Percentiles rank a stretch among this genome's conserved stretches.
phyloP scores from a whole-genome alignment of 768 basidiomycete species.

The Rhodosporidiobolus odoratus region DNA sequence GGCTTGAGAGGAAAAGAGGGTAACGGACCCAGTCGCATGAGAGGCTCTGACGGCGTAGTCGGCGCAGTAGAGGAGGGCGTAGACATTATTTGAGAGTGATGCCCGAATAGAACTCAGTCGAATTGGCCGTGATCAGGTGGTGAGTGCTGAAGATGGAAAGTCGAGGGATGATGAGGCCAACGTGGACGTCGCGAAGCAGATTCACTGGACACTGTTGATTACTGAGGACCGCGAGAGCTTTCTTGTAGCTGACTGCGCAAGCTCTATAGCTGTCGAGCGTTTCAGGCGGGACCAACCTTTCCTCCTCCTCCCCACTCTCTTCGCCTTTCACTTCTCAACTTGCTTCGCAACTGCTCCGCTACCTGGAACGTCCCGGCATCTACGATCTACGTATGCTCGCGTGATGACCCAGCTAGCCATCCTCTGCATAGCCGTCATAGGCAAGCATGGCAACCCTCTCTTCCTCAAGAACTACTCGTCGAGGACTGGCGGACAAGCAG shows the following conservation, averaged over 20 bases:
- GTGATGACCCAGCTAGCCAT: slow-evolving; percentile 15
- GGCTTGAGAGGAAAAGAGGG: background rate
- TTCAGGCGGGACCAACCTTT: background rate
- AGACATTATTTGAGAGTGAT: background rate
- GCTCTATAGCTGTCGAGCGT: background rate
- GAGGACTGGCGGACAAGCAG: slow-evolving; percentile 53
- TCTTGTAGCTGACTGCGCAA: background rate
- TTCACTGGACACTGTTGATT: background rate
- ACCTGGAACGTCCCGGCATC: no score
- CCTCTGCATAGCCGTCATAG: slow-evolving; percentile 40
- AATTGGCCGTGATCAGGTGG: background rate
- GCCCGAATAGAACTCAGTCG: background rate
- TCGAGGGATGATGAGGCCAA: background rate
- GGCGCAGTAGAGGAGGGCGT: slow-evolving; percentile 12
- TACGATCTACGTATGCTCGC: accelerated
- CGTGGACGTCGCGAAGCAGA: background rate
- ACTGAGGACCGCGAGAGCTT: background rate
- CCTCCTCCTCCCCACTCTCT: background rate
- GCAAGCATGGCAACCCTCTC: slow-evolving; percentile 41
- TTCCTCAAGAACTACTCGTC: slow-evolving; percentile 34
- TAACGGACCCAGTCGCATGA: slow-evolving; percentile 35
- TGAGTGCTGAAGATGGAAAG: background rate
- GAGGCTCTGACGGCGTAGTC: slow-evolving; percentile 1
- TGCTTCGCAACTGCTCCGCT: background rate
- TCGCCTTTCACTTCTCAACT: background rate